Base-by-base conservation (phyloP, 2,329 filamentous ascomycete genomes). In the Berkeleyomyces rouxiae region DNA sequence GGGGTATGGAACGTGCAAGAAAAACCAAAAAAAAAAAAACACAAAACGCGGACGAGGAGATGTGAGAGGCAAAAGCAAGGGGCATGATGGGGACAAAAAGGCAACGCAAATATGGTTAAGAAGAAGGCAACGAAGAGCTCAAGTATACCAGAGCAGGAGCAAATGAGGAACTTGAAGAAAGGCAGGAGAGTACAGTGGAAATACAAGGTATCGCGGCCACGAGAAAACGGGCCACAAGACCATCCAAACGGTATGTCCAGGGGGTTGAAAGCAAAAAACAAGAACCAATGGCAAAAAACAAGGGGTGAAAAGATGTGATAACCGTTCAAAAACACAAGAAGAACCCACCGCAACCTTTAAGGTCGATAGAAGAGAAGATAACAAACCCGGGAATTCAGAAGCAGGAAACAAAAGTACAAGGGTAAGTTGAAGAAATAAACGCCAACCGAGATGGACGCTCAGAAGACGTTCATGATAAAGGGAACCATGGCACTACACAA, bases 391-490 rank as follows among this genome's bases (percentile, higher is more conserved):
- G 43, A 61, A 60, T 62, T 47, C 43, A 53, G 51, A 51, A 65
- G 47, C 63, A 16, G 42, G 23, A 57, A 61, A 58, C 60, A 44
- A 64, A 40, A 59, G 59, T 58, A 63, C 23, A 44, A 63, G 37
- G 49, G 43, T 42, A 62, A 46, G 60, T 55, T 39, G 43, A 9
- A 61, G 59, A 62, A 61, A 62, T 36, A 44, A 61, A 65, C 61
- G 57, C 59, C 63, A 58, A 13, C 43, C 13, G 49, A 36, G n/a
- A 10, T 4, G 31, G 31, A 53, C 55, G 36, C 61, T 72, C 74
- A 80, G 67, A 80, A 73, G 66, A 79, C 74, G 68, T 77, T 77
- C 71, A 78, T 77, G 65, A 80, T 74, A 71, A 78, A 80, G 43
- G 78, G 78, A 63, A 78, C 76, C 61, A 79, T 69, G 40, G 77